Percentiles rank a stretch among this genome's conserved stretches.
Evolutionary conservation across 2,329 filamentous ascomycete species (phyloP).

Genomic region (Alternaria atra): DNA sequence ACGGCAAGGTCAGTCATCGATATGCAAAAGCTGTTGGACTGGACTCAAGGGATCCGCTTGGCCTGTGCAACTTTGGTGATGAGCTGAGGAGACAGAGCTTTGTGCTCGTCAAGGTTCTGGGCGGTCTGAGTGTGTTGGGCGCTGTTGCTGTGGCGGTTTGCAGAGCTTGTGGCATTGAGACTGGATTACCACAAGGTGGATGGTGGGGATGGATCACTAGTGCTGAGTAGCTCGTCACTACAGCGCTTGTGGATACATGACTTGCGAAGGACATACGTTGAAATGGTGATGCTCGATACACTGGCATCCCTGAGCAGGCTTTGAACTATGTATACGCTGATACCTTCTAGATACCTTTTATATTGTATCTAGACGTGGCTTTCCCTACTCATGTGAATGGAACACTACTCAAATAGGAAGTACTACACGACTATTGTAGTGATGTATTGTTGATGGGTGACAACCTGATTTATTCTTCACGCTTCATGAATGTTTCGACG

Average conservation of each 20-base stretch:
- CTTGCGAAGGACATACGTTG: neutral
- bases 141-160: conserved; percentile 67
- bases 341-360: neutral
- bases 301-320: neutral
- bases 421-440: neutral
- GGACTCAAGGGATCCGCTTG: conserved; percentile 78
- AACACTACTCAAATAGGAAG: neutral
- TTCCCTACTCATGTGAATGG: neutral
- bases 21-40: conserved; percentile 44
- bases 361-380: neutral
- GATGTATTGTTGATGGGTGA: neutral
- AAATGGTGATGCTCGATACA: neutral
- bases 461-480: neutral
- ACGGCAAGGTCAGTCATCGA: conserved; percentile 32
- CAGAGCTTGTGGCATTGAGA: conserved; percentile 47
- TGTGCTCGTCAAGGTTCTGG: conserved; percentile 75
- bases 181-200: conserved; percentile 36
- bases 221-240: neutral
- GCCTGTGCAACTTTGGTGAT: conserved; percentile 74
- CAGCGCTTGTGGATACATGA: neutral
- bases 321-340: neutral
- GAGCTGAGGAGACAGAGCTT: conserved; percentile 71
- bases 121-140: conserved; percentile 77
- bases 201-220: conserved; percentile 40
- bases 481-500: neutral